A percentile compares a stretch with the other conserved stretches of the same genome.
phyloP scores from a whole-genome alignment of 192 early-diverging fungal genomes.

The Allomyces javanicus region DNA sequence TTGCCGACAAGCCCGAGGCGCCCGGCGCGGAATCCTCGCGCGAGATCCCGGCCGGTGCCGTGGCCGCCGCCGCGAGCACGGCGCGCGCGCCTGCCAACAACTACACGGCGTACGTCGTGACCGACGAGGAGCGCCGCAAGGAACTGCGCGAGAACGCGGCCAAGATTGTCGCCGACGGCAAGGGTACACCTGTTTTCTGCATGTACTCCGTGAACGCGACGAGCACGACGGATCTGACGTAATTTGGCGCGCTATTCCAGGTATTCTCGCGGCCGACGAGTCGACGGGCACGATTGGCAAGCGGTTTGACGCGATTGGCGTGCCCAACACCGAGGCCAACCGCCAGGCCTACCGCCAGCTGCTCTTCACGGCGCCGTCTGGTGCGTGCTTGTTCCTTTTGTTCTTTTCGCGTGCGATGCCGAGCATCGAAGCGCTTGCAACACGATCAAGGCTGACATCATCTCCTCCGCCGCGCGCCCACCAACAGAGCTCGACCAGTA shows the following conservation, averaged over 20 bases:
- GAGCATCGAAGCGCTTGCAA: too few species aligned
- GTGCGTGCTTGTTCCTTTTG: too few species aligned
- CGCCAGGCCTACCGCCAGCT: slow-evolving; percentile 22
- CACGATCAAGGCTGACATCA: too few species aligned
- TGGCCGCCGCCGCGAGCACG: too few species aligned
- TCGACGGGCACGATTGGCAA: slow-evolving; percentile 26
- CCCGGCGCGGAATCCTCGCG: too few species aligned
- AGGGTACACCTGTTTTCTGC: slow-evolving; percentile 4
- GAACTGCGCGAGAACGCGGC: slow-evolving; percentile 15
- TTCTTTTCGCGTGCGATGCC: too few species aligned
- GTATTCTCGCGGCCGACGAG: slow-evolving; percentile 25
- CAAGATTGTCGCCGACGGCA: slow-evolving; percentile 20
- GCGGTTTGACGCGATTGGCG: slow-evolving; percentile 15
- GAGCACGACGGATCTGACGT: too few species aligned
- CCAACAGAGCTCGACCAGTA: slow-evolving; percentile 11
- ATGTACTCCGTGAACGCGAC: too few species aligned
- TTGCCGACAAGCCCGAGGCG: too few species aligned
- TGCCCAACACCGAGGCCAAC: slow-evolving; percentile 21
- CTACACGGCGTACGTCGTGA: neutral
- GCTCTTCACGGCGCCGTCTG: slow-evolving; percentile 12
- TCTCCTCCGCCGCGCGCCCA: too few species aligned
- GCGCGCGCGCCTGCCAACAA: neutral
- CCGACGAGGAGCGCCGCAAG: slow-evolving; percentile 5
- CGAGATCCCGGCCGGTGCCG: too few species aligned
- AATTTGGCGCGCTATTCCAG: neutral